Conservation (phyloP, 2,329 filamentous ascomycete species). For the Furcasterigmium sp. region DNA sequence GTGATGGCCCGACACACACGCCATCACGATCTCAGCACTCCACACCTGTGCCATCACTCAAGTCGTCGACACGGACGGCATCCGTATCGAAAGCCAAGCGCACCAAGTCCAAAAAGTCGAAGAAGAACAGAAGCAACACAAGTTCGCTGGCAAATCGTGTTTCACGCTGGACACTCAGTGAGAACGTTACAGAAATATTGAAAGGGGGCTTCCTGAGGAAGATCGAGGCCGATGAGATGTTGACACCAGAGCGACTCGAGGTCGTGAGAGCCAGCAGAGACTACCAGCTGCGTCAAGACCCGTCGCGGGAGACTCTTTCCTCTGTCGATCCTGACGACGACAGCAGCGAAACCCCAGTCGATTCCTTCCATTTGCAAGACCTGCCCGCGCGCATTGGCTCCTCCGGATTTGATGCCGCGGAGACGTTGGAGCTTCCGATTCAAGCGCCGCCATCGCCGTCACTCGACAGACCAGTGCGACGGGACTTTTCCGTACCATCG, state of each 20-base stretch:
- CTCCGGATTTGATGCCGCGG: slow-evolving; percentile 21
- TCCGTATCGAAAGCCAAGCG: slow-evolving; percentile 31
- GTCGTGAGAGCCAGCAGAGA: slow-evolving; percentile 19
- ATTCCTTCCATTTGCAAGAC: slow-evolving; percentile 45
- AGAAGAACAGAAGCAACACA: slow-evolving; percentile 19
- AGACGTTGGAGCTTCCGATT: slow-evolving; percentile 17
- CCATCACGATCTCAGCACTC: slow-evolving; percentile 14
- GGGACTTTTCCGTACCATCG: slow-evolving; percentile 16
- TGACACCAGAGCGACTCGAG: slow-evolving; percentile 40
- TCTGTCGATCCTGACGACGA: slow-evolving; percentile 20
- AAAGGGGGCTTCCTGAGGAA: slow-evolving; percentile 48
- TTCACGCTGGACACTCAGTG: slow-evolving; percentile 47
- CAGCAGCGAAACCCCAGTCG: slow-evolving; percentile 34
- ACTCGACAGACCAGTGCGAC: slow-evolving; percentile 15
- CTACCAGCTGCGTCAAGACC: slow-evolving; percentile 20
- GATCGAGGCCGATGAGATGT: slow-evolving; percentile 54
- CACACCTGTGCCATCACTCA: slow-evolving; percentile 14
- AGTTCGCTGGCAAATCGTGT: not conserved
- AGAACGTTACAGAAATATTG: slow-evolving; percentile 53
- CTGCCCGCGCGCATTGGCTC: slow-evolving; percentile 36
- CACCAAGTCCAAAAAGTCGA: slow-evolving; percentile 34
- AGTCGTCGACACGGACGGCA: slow-evolving; percentile 18
- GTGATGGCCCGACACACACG: slow-evolving; percentile 4
- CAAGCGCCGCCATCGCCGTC: slow-evolving; percentile 20
- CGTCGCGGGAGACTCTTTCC: slow-evolving; percentile 21